Conservation (phyloP, 768 basidiomycete species). For the Boletales sp. region DNA sequence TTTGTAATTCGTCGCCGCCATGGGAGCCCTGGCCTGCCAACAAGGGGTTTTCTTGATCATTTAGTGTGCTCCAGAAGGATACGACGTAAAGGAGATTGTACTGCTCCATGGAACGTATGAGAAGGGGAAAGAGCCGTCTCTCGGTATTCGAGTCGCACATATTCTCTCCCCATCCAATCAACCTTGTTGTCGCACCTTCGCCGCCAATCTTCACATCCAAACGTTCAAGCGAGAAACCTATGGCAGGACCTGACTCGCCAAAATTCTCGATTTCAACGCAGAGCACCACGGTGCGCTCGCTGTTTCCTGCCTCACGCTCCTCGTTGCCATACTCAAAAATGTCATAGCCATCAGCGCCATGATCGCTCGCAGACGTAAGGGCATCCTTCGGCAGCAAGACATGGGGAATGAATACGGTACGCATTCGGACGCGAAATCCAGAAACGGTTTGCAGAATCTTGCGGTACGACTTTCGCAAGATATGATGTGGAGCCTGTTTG, state of each 20-base stretch:
- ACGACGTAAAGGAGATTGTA: constrained; percentile 89
- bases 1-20: constrained; percentile 49
- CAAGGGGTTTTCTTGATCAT: constrained; percentile 44
- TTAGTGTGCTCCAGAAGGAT: constrained; percentile 67
- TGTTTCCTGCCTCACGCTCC: constrained; percentile 61
- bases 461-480: constrained; percentile 82
- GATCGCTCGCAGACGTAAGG: constrained; percentile 20
- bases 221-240: constrained; percentile 73
- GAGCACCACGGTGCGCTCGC: constrained; percentile 84
- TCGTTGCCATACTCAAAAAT: constrained; percentile 47
- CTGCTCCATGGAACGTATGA: constrained; percentile 70
- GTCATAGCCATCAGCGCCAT: constrained; percentile 28
- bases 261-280: constrained; percentile 89
- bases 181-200: constrained; percentile 47
- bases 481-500: constrained; percentile 51
- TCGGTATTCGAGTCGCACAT: constrained; percentile 32
- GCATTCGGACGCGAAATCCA: constrained; percentile 88
- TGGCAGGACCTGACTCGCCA: constrained; percentile 53
- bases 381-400: constrained; percentile 55
- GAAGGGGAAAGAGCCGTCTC: constrained; percentile 63
- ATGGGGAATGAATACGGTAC: constrained; percentile 89
- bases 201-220: constrained; percentile 77
- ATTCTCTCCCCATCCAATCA: constrained; percentile 49
- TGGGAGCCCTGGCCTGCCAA: constrained; percentile 31
- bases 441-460: constrained; percentile 75